A percentile compares a stretch with the other conserved stretches of the same genome.
Conservation (phyloP, 176 grass and related monocot species). For the Oryza glumipatula region DNA sequence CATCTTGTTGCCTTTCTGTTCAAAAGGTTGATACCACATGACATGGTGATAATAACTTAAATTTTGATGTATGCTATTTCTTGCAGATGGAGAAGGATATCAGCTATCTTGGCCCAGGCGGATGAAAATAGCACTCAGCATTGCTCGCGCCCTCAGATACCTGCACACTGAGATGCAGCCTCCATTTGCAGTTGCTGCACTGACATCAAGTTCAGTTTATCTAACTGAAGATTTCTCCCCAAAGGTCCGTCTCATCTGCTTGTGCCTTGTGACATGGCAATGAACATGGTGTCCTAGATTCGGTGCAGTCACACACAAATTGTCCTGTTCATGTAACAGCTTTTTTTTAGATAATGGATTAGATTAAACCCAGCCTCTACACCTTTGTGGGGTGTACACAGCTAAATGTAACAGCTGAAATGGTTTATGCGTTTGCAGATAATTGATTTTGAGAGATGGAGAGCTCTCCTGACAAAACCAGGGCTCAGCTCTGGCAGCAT, state of each 20-base stretch:
- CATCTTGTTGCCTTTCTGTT: background rate
- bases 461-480: conserved; percentile 58
- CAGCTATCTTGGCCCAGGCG: conserved; percentile 89
- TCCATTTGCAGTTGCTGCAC: conserved; percentile 63
- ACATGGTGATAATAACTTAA: background rate
- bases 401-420: background rate
- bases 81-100: conserved; percentile 75
- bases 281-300: background rate
- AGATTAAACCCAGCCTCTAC: no score
- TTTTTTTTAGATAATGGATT: no score
- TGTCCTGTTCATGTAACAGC: background rate
- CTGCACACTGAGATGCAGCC: conserved; percentile 88
- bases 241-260: conserved; percentile 49
- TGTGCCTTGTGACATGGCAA: background rate
- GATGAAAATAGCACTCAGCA: conserved; percentile 69
- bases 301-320: background rate
- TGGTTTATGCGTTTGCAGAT: conserved; percentile 50
- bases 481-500: conserved; percentile 43
- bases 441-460: conserved; percentile 94
- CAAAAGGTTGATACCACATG: background rate
- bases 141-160: conserved; percentile 73
- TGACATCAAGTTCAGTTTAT: conserved; percentile 82
- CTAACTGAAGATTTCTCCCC: conserved; percentile 94
- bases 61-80: background rate
- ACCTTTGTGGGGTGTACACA: no score